These are phyloP conservation scores for Plenodomus lindquistii DNA, from an alignment of 2,329 filamentous ascomycete species.

Conservation along the genomic window DNA sequence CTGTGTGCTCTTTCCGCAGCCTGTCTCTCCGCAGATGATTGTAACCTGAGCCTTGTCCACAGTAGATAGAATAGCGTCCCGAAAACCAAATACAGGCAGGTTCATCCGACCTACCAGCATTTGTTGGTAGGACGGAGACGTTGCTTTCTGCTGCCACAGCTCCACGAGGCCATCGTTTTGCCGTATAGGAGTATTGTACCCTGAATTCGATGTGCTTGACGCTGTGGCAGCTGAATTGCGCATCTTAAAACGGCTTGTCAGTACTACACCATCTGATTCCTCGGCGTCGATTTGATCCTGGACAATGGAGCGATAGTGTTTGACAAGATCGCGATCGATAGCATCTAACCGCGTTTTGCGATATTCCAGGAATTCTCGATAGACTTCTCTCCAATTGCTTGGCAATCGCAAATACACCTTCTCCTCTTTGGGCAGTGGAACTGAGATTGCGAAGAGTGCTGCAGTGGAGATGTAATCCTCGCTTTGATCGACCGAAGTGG, in stretches of 20 bases:
- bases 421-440: slow-evolving; percentile 78
- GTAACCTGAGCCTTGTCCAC: slow-evolving; percentile 82
- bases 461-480: slow-evolving; percentile 83
- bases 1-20: slow-evolving; percentile 96
- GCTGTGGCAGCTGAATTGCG: slow-evolving; percentile 38
- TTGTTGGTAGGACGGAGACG: slow-evolving; percentile 64
- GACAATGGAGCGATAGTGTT: slow-evolving; percentile 70
- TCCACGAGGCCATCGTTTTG: slow-evolving; percentile 50
- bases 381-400: slow-evolving; percentile 80
- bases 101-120: slow-evolving; percentile 81
- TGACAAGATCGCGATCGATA: slow-evolving; percentile 69
- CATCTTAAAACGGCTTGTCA: slow-evolving; percentile 73
- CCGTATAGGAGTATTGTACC: slow-evolving; percentile 31
- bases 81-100: slow-evolving; percentile 88
- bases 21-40: slow-evolving; percentile 95
- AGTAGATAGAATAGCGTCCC: slow-evolving; percentile 73
- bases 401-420: slow-evolving; percentile 81
- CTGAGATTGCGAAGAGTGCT: slow-evolving; percentile 80
- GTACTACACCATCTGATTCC: slow-evolving; percentile 61
- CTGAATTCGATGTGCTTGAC: slow-evolving; percentile 34
- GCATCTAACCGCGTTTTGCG: slow-evolving; percentile 73
- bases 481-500: slow-evolving; percentile 77
- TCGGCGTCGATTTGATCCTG: slow-evolving; percentile 65
- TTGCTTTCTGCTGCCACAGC: slow-evolving; percentile 57
- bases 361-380: slow-evolving; percentile 73